Evolutionary conservation across 176 grass and related monocot species (phyloP).

Genomic region (Bothriochloa decipiens): DNA sequence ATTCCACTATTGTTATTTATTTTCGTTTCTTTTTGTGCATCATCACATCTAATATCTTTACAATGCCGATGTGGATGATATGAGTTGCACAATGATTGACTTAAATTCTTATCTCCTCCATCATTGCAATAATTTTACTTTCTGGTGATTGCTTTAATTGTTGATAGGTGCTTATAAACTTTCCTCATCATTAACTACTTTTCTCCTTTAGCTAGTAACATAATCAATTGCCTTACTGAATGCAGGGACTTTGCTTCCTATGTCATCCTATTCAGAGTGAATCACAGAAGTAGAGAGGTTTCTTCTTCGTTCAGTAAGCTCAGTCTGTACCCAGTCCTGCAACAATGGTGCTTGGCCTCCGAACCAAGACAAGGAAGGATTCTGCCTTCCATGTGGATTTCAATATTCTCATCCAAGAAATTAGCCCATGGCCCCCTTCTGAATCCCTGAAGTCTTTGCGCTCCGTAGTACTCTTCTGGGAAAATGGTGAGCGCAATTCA

Average conservation of each 20-base stretch:
- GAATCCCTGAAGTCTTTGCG: constrained; percentile 83
- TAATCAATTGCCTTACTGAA: constrained; percentile 8
- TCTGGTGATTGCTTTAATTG: constrained; percentile 16
- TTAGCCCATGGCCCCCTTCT: constrained; percentile 92
- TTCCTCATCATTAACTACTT: constrained; percentile 4
- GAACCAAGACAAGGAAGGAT: constrained; percentile 76
- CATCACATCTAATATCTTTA: background rate
- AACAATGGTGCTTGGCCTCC: constrained; percentile 85
- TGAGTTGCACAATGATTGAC: constrained; percentile 10
- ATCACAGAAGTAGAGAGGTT: background rate
- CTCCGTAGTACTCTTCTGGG: constrained; percentile 83
- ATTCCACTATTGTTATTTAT: background rate
- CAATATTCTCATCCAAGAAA: constrained; percentile 86
- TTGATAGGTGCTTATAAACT: background rate
- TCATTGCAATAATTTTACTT: constrained; percentile 42
- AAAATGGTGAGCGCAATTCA: constrained; percentile 70
- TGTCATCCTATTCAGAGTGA: constrained; percentile 16
- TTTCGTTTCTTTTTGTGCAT: background rate
- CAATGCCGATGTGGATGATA: background rate
- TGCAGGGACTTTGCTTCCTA: constrained; percentile 39
- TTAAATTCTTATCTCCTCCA: constrained; percentile 5
- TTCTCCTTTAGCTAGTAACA: constrained; percentile 24
- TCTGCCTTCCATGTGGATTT: constrained; percentile 73
- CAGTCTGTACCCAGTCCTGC: constrained; percentile 28
- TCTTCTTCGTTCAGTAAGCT: constrained; percentile 33